Base-by-base conservation (phyloP, 805 yeast genomes). In the Saturnispora gosingensis region DNA sequence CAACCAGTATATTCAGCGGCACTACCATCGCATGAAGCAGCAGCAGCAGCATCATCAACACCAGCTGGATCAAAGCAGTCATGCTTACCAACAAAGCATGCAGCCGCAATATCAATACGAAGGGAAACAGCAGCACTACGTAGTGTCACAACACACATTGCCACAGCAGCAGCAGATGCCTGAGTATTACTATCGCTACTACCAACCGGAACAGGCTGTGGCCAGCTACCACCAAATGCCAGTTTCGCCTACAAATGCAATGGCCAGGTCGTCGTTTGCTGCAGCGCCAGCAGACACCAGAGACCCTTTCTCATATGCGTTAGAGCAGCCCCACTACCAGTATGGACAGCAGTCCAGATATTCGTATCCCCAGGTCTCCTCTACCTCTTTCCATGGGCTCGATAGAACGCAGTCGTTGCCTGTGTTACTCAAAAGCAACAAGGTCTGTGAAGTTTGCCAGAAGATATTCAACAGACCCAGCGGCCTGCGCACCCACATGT, bases 401-500 rank as follows among this genome's bases (percentile, higher is more conserved):
- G 24, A 38, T 10, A 38, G 42, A 18, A 18, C 42, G 16, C 42
- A 38, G 16, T 38, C 42, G 13, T 11, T 38, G 42, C 42, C 42
- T 2, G 11, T 9, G 11, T 11, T 38, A 11, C 34, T 43, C n/a
- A 25, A 28, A 28, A 24, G 24, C 34, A 15, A 43, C 7, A 43
- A 43, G 28, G 7, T 28, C 25, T 43, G 35, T 27, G 35, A 43
- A 15, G 34, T 43, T 7, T 43, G 35, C 16, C 15, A 43, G 15
- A 43, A 28, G 27, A 20, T n/a, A 11, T 38, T 38, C 66, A 86
- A 95, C 5, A 87, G 85, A 43, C 87, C 85, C 47, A 71, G 83
- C 32, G 83, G 84, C 75, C 71, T 93, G 43, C 74, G 76, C 42
- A 96, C 88, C 66, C 98, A 91, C 66, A 66, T 76, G 71, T 72